Conservation (phyloP, 345 rosid genomes). For the Barbarea vulgaris region DNA sequence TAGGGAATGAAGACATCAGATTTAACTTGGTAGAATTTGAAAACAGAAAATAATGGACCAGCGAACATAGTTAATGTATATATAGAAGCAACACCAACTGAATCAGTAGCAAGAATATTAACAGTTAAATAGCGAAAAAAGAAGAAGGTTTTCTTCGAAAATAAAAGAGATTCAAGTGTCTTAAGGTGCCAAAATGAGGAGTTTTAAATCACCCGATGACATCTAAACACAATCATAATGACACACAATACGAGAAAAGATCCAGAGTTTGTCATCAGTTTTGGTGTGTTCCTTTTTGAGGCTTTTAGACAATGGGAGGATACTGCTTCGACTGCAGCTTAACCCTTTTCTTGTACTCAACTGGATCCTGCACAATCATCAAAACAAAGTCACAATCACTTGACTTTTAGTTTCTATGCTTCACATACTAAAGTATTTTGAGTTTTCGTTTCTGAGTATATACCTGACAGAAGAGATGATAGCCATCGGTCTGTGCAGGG, state of each 20-base stretch:
- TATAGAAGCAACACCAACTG: conserved; percentile 38
- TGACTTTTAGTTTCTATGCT: not conserved
- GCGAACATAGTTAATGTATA: not conserved
- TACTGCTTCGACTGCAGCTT: conserved; percentile 88
- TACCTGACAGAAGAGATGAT: conserved; percentile 91
- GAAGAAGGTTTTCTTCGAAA: conserved; percentile 21
- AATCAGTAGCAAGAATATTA: conserved; percentile 33
- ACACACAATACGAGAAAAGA: conserved; percentile 23
- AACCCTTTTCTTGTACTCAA: conserved; percentile 86
- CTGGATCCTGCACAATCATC: conserved; percentile 59
- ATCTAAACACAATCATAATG: conserved; percentile 36
- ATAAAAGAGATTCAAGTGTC: conserved; percentile 25
- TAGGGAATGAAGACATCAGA: not conserved
- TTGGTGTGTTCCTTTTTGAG: conserved; percentile 25
- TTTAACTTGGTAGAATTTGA: not conserved
- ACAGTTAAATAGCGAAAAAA: conserved; percentile 27
- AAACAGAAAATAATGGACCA: not conserved
- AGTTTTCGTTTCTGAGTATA: not conserved
- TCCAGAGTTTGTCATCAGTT: conserved; percentile 37
- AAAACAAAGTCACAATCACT: conserved; percentile 2
- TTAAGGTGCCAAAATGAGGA: conserved; percentile 36
- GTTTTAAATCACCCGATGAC: conserved; percentile 30
- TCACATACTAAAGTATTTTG: not conserved
- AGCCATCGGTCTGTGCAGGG: conserved; percentile 93
- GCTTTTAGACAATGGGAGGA: conserved; percentile 60